Percentiles rank a stretch among this genome's conserved stretches.
Evolutionary conservation across 2,329 filamentous ascomycete species (phyloP).

Genomic region (Paecilomyces formosus): DNA sequence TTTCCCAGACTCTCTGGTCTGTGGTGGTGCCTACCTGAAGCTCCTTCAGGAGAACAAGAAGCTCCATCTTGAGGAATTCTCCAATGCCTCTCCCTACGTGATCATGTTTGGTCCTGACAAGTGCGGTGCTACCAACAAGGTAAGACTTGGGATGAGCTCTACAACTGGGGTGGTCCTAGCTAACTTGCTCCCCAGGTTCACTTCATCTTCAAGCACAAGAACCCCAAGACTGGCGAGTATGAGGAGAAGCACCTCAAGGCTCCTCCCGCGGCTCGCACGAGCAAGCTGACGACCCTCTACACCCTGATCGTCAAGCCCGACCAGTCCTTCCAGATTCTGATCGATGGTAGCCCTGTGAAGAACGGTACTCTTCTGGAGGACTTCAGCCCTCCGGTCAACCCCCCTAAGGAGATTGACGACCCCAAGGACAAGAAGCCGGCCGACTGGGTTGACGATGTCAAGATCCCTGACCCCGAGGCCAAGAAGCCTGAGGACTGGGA

Average conservation of each 20-base stretch:
- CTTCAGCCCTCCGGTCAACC: conserved; percentile 91
- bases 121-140: conserved; percentile 98
- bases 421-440: conserved; percentile 87
- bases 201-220: conserved; percentile 99
- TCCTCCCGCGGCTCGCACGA: conserved; percentile 76
- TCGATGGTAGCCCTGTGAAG: conserved; percentile 84
- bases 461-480: conserved; percentile 85
- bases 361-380: conserved; percentile 88
- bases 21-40: conserved; percentile 98
- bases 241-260: conserved; percentile 97
- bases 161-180: background rate
- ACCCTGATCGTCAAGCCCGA: conserved; percentile 94
- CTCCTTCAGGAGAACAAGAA: conserved; percentile 95
- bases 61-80: conserved; percentile 95
- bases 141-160: conserved; percentile 39
- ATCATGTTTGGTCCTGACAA: conserved; percentile 99
- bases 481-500: conserved; percentile 98
- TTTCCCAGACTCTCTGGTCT: conserved; percentile 73
- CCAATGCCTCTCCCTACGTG: conserved; percentile 92
- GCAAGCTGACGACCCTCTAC: conserved; percentile 91
- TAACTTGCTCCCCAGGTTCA: conserved; percentile 44
- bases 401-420: conserved; percentile 89
- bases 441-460: conserved; percentile 89
- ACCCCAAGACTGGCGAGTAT: conserved; percentile 98
- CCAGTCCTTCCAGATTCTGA: conserved; percentile 88